A percentile compares a stretch with the other conserved stretches of the same genome.
Evolutionary conservation across 2,329 filamentous ascomycete genomes (phyloP).

Genomic region (Dactylellina parvicollis): DNA sequence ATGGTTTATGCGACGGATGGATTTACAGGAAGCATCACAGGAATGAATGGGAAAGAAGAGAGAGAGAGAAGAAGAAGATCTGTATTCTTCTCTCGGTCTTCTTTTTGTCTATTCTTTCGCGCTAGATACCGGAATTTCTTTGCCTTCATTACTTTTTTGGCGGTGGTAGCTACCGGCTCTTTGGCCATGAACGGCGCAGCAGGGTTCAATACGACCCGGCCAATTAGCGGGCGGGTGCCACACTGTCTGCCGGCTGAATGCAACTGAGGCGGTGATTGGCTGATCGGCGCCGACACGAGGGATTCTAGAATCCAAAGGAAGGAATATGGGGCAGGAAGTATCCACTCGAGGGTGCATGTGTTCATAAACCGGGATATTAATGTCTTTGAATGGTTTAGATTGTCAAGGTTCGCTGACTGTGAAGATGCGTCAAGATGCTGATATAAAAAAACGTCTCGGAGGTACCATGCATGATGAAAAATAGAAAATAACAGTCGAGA

Average conservation of each 20-base stretch:
- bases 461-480: too few relatives aligned
- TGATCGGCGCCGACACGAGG: neutral
- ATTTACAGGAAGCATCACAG: neutral
- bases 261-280: constrained; percentile 8
- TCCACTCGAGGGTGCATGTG: too few relatives aligned
- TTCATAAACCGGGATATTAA: too few relatives aligned
- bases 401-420: too few relatives aligned
- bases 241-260: constrained; percentile 1
- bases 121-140: constrained; percentile 8
- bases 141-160: constrained; percentile 8
- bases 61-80: neutral
- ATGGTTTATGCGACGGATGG: neutral
- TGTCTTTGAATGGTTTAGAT: too few relatives aligned
- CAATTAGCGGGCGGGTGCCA: neutral
- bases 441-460: too few relatives aligned
- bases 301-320: neutral
- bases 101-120: constrained; percentile 9
- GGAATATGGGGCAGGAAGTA: too few relatives aligned
- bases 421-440: too few relatives aligned
- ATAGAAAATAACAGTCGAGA: too few relatives aligned
- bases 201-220: constrained; percentile 26
- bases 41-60: constrained; percentile 3
- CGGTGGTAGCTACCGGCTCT: neutral
- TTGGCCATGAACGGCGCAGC: neutral
- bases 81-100: neutral